Evolutionary conservation across 768 basidiomycete genomes (phyloP).

Genomic region (Pleurotus cornucopiae): DNA sequence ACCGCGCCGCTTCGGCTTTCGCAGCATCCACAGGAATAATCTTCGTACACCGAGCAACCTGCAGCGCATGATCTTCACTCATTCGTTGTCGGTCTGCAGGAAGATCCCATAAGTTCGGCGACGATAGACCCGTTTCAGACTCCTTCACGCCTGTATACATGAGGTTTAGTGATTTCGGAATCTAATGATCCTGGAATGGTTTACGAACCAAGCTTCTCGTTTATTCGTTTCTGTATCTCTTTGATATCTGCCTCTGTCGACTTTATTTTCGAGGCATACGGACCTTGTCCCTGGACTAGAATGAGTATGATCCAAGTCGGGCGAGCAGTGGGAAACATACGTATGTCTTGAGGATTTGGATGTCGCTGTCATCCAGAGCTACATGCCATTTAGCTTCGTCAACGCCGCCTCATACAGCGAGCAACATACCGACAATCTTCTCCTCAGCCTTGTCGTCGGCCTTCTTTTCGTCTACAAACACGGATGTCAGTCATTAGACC

Average conservation of each 20-base stretch:
- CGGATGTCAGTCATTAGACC: not conserved
- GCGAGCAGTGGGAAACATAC: constrained; percentile 37
- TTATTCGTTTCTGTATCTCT: constrained; percentile 94
- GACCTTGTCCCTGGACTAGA: constrained; percentile 84
- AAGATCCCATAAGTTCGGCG: constrained; percentile 97
- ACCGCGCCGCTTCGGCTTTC: constrained; percentile 71
- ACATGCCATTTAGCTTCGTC: constrained; percentile 9
- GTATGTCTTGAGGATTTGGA: constrained; percentile 98
- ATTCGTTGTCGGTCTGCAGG: constrained; percentile 89
- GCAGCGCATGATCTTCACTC: constrained; percentile 88
- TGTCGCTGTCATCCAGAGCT: constrained; percentile 98
- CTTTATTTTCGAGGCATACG: constrained; percentile 87
- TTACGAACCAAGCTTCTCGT: constrained; percentile 87
- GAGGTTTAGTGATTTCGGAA: not conserved
- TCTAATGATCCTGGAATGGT: constrained; percentile 5
- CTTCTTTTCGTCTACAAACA: constrained; percentile 72
- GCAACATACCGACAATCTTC: constrained; percentile 79
- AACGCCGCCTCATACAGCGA: too few relatives aligned
- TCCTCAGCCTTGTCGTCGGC: constrained; percentile 85
- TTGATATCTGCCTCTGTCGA: constrained; percentile 89
- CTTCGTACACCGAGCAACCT: constrained; percentile 98
- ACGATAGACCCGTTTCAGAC: constrained; percentile 94
- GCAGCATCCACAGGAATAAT: constrained; percentile 84
- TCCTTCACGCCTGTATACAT: constrained; percentile 79
- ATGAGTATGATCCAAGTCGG: not conserved